phyloP scores from a whole-genome alignment of 1,284 basidiomycete species.

The Papiliotrema nemorosa region DNA sequence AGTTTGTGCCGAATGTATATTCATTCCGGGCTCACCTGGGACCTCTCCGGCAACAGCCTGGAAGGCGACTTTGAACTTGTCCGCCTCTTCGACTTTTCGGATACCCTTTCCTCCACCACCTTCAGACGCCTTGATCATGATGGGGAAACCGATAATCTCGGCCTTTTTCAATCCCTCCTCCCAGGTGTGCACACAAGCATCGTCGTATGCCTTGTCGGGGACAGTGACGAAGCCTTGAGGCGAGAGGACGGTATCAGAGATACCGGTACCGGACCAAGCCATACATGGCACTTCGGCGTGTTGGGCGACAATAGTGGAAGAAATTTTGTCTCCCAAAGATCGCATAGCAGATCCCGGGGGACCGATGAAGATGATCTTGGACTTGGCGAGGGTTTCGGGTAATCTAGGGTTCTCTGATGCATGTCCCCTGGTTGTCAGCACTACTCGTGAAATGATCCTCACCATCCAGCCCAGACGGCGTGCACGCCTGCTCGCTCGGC shows the following conservation, averaged over 20 bases:
- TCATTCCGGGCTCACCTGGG: conserved; percentile 62
- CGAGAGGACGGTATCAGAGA: conserved; percentile 82
- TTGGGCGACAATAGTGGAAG: conserved; percentile 98
- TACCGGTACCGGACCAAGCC: conserved; percentile 97
- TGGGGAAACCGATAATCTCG: conserved; percentile 88
- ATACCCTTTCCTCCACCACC: conserved; percentile 99
- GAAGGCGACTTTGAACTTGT: conserved; percentile 89
- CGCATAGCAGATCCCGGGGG: conserved; percentile 99
- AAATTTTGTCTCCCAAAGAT: conserved; percentile 98
- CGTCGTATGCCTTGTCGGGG: conserved; percentile 81
- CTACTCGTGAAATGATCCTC: conserved; percentile 20
- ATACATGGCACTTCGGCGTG: conserved; percentile 96
- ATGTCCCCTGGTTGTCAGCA: conserved; percentile 62
- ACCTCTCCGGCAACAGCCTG: conserved; percentile 94
- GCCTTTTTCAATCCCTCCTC: conserved; percentile 83
- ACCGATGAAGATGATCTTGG: conserved; percentile 98
- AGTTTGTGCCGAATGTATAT: neutral
- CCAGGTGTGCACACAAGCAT: conserved; percentile 85
- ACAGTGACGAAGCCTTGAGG: conserved; percentile 90
- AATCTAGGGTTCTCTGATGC: conserved; percentile 98
- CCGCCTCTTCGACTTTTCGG: conserved; percentile 77
- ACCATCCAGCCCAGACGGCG: conserved; percentile 99
- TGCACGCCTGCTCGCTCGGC: conserved; percentile 97
- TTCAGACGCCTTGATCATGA: conserved; percentile 99
- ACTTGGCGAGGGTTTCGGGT: conserved; percentile 89